Evolutionary conservation across 257 asterid genomes (phyloP), one percentile per base, ranked within the genome.

Genomic region (Plantago major): DNA sequence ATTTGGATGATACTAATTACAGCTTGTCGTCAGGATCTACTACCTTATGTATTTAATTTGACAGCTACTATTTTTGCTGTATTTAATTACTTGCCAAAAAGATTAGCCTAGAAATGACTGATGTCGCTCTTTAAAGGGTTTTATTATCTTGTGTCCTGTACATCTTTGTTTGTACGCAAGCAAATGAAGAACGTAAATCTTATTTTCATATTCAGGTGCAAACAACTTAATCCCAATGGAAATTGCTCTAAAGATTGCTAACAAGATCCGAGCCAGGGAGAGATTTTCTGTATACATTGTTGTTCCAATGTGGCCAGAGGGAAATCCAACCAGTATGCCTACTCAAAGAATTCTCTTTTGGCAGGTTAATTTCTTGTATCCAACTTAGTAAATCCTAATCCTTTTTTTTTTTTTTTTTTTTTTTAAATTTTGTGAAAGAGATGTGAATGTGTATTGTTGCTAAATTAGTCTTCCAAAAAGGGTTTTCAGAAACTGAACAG

Each of bases 281-380:
- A 84, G 95, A 72, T 89, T 89, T 75, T 64, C 94, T 16, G 97
- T 82, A 37, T 89, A 89, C 57, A 79, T 89, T 66, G 74, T 89
- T 9, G 69, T 89, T 71, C 97, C 97, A 3, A 89, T 89, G 97
- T 89, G 97, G 97, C 97, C 97, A 1, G 97, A 89, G 77, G 97
- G 97, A 60, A 88, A 57, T 78, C 97, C 97, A 19, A 84, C 88
- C 1, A 81, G 94, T 72, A 73, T 79, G 33, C 81, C 97, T 18
- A 82, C 90, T 74, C 97, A 89, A 77, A 76, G 97, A 72, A 89
- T 89, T 62, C 88, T 89, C 47, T 89, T 77, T 76, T 89, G 97
- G 97, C 97, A 86, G 91, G 97, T 89, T 75, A 5, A 22, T 22
- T 22, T 33, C 8, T 33, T 33, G 0, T 33, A 7, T 33, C 40